phyloP scores from a whole-genome alignment of 2,329 filamentous ascomycete genomes.

The Phaeomoniella chlamydospora region DNA sequence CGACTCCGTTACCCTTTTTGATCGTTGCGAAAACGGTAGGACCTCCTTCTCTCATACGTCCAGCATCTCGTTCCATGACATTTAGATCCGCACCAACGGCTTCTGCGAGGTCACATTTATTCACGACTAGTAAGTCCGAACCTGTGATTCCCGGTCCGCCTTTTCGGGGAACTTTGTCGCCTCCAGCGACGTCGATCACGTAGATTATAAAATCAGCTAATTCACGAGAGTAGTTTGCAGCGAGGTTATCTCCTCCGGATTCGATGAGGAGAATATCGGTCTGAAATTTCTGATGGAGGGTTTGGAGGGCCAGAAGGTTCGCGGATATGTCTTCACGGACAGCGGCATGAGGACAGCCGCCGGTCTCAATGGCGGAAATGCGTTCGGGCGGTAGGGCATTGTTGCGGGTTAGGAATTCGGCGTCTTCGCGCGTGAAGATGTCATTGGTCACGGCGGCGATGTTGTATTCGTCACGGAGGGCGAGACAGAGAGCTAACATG shows the following conservation, averaged over 20 bases:
- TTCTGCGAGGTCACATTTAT: conserved; percentile 92
- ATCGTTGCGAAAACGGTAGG: conserved; percentile 94
- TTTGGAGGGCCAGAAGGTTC: conserved; percentile 84
- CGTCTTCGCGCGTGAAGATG: conserved; percentile 55
- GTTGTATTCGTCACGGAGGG: conserved; percentile 65
- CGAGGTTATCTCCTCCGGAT: conserved; percentile 88
- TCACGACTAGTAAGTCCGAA: conserved; percentile 83
- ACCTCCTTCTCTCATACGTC: conserved; percentile 89
- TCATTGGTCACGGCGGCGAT: conserved; percentile 72
- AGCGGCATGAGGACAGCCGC: conserved; percentile 90
- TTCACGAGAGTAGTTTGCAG: conserved; percentile 90
- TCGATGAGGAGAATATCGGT: conserved; percentile 87
- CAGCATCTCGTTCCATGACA: conserved; percentile 89
- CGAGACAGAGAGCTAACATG: conserved; percentile 84
- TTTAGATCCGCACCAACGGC: conserved; percentile 76
- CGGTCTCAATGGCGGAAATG: conserved; percentile 93
- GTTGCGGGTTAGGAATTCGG: conserved; percentile 87
- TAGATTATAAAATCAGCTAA: conserved; percentile 97
- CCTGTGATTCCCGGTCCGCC: conserved; percentile 95
- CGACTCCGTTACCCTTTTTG: conserved; percentile 76
- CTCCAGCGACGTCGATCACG: conserved; percentile 91
- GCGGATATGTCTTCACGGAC: conserved; percentile 93
- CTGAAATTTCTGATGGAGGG: conserved; percentile 65
- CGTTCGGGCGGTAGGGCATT: conserved; percentile 66
- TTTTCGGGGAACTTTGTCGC: conserved; percentile 93